Conservation (phyloP, 2,329 filamentous ascomycete species). For the Periconia macrospinosa region DNA sequence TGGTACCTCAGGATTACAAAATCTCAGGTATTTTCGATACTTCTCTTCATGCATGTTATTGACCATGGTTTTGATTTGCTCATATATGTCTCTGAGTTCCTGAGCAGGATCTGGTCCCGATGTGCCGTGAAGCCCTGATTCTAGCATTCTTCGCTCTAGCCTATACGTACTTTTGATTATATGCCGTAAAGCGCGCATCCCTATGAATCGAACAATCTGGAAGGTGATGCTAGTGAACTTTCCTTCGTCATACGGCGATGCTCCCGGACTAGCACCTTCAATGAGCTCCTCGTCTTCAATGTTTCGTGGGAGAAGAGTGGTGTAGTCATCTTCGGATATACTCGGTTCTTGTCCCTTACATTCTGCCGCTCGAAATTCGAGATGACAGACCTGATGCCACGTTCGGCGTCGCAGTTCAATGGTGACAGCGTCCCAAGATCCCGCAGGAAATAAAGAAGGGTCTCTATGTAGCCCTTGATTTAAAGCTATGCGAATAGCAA, state of each 20-base stretch:
- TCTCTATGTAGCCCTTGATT: conserved; percentile 43
- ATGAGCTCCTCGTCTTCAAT: conserved; percentile 43
- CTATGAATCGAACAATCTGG: conserved; percentile 38
- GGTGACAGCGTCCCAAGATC: conserved; percentile 40
- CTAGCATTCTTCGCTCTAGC: conserved; percentile 39
- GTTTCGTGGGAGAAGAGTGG: conserved; percentile 40
- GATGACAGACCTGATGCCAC: conserved; percentile 43
- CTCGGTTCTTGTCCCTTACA: conserved; percentile 44
- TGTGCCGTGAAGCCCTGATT: conserved; percentile 35
- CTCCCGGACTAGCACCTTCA: conserved; percentile 37
- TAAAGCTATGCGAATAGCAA: conserved; percentile 41
- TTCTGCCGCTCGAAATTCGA: conserved; percentile 43
- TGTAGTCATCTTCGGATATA: conserved; percentile 42
- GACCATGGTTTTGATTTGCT: conserved; percentile 41
- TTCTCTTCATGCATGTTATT: conserved; percentile 39
- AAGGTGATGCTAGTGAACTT: conserved; percentile 40
- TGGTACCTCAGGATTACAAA: conserved; percentile 33
- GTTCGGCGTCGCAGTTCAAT: conserved; percentile 41
- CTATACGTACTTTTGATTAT: conserved; percentile 43
- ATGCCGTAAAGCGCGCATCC: conserved; percentile 36
- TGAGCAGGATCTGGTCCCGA: conserved; percentile 36
- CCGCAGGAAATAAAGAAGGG: conserved; percentile 39
- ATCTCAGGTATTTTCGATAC: conserved; percentile 34
- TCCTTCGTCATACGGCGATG: conserved; percentile 33
- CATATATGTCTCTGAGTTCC: conserved; percentile 37